phyloP scores from a whole-genome alignment of 352 stramenopile species.

The Albugo laibachii region DNA sequence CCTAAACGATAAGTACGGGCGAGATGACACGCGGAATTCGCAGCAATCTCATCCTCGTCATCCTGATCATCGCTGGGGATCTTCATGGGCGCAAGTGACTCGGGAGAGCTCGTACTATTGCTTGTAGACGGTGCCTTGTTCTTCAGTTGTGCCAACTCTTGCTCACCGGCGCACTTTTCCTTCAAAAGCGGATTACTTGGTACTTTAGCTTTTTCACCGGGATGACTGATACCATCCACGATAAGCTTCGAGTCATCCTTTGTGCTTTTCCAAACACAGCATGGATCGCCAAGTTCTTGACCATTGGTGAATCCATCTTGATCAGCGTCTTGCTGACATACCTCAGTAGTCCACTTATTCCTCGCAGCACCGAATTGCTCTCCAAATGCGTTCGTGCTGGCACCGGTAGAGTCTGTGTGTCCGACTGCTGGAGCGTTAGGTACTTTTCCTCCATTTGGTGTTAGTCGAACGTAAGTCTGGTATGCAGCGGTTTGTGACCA shows the following conservation, averaged over 20 bases:
- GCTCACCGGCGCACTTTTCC: conserved; percentile 14
- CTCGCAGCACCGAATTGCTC: conserved; percentile 27
- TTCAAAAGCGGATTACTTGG: conserved; percentile 27
- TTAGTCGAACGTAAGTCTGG: conserved; percentile 19
- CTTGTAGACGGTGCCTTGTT: neutral
- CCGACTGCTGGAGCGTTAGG: conserved; percentile 21
- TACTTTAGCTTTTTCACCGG: conserved; percentile 27
- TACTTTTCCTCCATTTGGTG: conserved; percentile 40
- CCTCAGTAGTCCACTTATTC: conserved; percentile 18
- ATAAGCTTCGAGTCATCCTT: conserved; percentile 20
- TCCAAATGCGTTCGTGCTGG: conserved; percentile 41
- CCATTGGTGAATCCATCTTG: conserved; percentile 71
- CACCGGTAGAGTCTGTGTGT: conserved; percentile 24
- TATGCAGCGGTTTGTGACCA: conserved; percentile 4
- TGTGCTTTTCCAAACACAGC: conserved; percentile 46
- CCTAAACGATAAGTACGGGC: too few species aligned
- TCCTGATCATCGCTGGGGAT: too few species aligned
- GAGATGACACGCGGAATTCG: conserved; percentile 6
- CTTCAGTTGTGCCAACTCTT: neutral
- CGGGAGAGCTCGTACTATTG: conserved; percentile 4
- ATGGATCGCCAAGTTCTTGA: conserved; percentile 66
- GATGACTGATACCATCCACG: conserved; percentile 35
- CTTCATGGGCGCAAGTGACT: too few species aligned
- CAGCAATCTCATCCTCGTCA: conserved; percentile 25
- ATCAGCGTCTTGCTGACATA: conserved; percentile 56